Evolutionary conservation across 2,329 filamentous ascomycete genomes (phyloP), one percentile per base, ranked within the genome.

Genomic region (Arachnopeziza araneosa): DNA sequence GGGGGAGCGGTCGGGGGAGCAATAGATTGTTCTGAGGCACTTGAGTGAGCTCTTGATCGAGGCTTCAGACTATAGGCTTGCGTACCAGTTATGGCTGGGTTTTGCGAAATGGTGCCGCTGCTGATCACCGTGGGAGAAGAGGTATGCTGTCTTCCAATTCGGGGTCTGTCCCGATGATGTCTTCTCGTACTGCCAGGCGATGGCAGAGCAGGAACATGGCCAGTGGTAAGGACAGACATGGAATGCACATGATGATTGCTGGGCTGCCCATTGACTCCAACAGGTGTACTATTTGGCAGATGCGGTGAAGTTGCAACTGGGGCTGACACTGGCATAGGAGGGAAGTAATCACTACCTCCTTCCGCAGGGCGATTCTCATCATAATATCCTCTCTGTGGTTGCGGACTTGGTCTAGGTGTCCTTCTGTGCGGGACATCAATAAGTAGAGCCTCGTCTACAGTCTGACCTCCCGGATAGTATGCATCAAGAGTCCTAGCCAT

Each of bases 381-480:
- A 69, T 83, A 83, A 70, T 83, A 84, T 62, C 78, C 77, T 52
- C 79, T 76, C 49, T 78, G 73, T 50, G 74, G 62, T 60, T 87
- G 81, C 2, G 93, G 93, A 10, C 92, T 96, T 12, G 90, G 86
- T 67, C 88, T 89, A 1, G 93, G 92, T 0, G 91, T 93, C 61
- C 88, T 83, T 57, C 86, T 84, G 44, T 80, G 77, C 19, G 92
- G 91, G 22, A 96, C 86, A 68, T 98, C 93, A 70, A 99, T 96
- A 65, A 97, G 72, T 63, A 99, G 81, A 8, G 95, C 95, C 71
- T 99, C 95, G 57, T 93, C 88, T 52, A 96, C 87, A 0, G 80
- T 85, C 76, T 98, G 95, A 8, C 93, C 93, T 52, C 89, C 90
- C 1, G 93, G 90, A 71, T 86, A 99, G 74, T 91, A 91, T 21